These are phyloP conservation scores for Alternaria gansuensis DNA, from an alignment of 2,329 filamentous ascomycete genomes.

Conservation along the genomic window DNA sequence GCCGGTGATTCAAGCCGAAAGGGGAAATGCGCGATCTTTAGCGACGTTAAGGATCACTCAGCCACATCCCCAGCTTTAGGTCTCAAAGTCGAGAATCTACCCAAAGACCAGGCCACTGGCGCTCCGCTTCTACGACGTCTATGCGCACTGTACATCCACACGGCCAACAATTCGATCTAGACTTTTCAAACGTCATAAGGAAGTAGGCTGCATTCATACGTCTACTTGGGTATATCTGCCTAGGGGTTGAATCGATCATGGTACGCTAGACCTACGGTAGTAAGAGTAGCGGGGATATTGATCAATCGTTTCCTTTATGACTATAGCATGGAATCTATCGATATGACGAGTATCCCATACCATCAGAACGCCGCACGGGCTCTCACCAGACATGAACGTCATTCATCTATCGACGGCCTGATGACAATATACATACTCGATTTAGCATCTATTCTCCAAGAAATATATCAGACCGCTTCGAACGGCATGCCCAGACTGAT, in stretches of 20 bases:
- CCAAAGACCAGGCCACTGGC: conserved; percentile 8
- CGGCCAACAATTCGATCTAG: background rate
- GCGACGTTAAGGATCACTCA: conserved; percentile 7
- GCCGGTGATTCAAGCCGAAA: background rate
- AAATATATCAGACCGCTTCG: background rate
- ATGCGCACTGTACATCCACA: background rate
- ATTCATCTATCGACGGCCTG: too few relatives aligned
- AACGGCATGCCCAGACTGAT: background rate
- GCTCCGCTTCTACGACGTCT: conserved; percentile 4
- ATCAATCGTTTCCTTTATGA: background rate
- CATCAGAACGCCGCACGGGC: background rate
- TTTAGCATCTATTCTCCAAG: background rate
- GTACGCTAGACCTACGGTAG: background rate
- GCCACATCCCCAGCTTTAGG: conserved; percentile 5
- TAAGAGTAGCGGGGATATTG: background rate
- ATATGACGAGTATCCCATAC: background rate
- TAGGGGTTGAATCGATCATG: background rate
- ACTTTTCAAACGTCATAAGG: background rate
- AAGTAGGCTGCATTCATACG: background rate
- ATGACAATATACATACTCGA: background rate
- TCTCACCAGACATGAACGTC: background rate
- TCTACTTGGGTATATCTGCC: background rate
- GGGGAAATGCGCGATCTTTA: conserved; percentile 1
- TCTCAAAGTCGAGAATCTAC: background rate
- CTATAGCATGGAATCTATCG: background rate